A percentile compares a stretch with the other conserved stretches of the same genome.
Conservation (phyloP, 2,329 filamentous ascomycete genomes). For the Penicillium sp. region DNA sequence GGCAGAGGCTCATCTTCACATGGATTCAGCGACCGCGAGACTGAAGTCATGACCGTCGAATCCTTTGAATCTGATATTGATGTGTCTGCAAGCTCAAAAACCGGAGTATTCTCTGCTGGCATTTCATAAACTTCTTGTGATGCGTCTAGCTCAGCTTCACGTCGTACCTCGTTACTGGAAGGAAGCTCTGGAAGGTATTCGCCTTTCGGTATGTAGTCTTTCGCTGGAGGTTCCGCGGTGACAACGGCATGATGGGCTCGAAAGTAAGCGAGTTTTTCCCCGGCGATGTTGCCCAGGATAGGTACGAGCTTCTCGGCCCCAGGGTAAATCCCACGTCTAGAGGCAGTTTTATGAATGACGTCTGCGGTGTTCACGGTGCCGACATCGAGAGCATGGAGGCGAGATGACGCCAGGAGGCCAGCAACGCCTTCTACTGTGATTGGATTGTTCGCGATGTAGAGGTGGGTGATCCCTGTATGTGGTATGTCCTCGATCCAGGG, state of each 20-base stretch:
- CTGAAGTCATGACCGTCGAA: not conserved
- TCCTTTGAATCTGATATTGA: conserved; percentile 20
- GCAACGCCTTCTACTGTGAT: conserved; percentile 61
- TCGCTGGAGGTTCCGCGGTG: conserved; percentile 49
- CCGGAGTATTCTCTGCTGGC: conserved; percentile 31
- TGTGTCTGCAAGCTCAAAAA: conserved; percentile 48
- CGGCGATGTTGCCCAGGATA: conserved; percentile 52
- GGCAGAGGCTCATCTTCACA: conserved; percentile 39
- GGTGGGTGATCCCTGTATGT: conserved; percentile 61
- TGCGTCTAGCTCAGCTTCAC: conserved; percentile 36
- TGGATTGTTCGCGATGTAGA: conserved; percentile 61
- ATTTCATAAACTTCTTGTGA: conserved; percentile 41
- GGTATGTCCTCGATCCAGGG: conserved; percentile 60
- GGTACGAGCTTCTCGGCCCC: conserved; percentile 60
- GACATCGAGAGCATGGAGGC: conserved; percentile 60
- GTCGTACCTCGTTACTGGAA: conserved; percentile 31
- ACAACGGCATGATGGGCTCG: conserved; percentile 60
- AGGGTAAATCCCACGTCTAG: conserved; percentile 40
- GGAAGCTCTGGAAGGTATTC: conserved; percentile 40
- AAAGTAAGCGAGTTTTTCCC: conserved; percentile 56
- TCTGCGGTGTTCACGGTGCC: conserved; percentile 51
- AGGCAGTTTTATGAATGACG: conserved; percentile 28
- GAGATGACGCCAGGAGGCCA: conserved; percentile 55
- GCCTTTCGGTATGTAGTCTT: conserved; percentile 33
- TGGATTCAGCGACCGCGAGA: not conserved